Conservation (phyloP, 805 yeast genomes). For the Candida oleophila region DNA sequence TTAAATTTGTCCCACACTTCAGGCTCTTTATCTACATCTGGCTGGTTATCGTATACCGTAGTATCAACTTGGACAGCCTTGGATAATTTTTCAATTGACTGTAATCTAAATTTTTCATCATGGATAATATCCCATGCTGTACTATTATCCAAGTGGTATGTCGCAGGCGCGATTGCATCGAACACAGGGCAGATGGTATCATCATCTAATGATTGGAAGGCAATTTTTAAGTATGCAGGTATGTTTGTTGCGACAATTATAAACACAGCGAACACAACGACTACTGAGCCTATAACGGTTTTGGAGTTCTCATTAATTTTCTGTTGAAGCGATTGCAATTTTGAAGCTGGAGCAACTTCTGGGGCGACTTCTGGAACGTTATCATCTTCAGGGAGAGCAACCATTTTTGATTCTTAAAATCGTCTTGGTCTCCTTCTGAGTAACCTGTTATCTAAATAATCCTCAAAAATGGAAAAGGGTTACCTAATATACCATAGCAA, state of each 20-base stretch:
- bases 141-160: constrained; percentile 22
- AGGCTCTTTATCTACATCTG: constrained; percentile 51
- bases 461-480: too few relatives aligned
- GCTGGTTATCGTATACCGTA: constrained; percentile 53
- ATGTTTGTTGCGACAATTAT: constrained; percentile 16
- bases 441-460: too few relatives aligned
- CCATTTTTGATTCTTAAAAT: background rate
- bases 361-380: background rate
- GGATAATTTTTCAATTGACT: constrained; percentile 44
- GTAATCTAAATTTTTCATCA: constrained; percentile 22
- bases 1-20: constrained; percentile 43
- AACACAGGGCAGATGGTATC: constrained; percentile 22
- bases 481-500: too few relatives aligned
- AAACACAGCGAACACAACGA: constrained; percentile 7
- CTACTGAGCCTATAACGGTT: background rate
- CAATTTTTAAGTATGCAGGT: constrained; percentile 14
- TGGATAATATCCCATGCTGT: constrained; percentile 27
- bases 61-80: constrained; percentile 69
- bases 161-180: constrained; percentile 20
- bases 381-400: background rate
- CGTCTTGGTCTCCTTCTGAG: background rate
- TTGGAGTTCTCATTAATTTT: background rate
- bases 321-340: background rate
- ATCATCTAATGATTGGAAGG: constrained; percentile 13
- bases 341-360: background rate